These are phyloP conservation scores for Claviceps sp. DNA, from an alignment of 2,329 filamentous ascomycete genomes.

Conservation along the genomic window DNA sequence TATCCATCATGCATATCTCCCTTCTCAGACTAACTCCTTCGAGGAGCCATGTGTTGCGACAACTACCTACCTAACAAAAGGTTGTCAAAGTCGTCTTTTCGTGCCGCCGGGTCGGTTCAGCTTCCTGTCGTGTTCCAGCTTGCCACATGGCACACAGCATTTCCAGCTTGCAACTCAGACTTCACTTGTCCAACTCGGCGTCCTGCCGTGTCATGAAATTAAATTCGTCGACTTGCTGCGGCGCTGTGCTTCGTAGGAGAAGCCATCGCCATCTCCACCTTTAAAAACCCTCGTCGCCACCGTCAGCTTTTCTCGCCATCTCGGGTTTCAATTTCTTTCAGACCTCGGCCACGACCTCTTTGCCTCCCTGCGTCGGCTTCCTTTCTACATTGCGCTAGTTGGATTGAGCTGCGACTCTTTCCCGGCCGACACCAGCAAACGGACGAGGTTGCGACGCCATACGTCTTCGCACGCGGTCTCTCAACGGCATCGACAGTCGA, in stretches of 20 bases:
- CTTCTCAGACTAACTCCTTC: neutral
- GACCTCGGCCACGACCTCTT: neutral
- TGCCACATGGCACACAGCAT: conserved; percentile 1
- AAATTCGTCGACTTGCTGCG: neutral
- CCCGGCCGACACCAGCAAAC: neutral
- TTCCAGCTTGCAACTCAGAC: neutral
- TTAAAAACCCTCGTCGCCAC: conserved; percentile 1
- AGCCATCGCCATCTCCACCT: neutral
- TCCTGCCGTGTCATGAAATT: neutral
- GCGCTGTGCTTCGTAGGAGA: neutral
- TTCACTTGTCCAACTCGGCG: neutral
- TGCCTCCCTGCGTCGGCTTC: neutral
- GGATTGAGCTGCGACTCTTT: neutral
- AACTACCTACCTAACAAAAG: neutral
- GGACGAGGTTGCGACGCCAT: neutral
- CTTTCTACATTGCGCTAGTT: neutral
- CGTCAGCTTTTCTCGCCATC: neutral
- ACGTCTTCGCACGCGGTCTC: neutral
- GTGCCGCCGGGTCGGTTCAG: neutral
- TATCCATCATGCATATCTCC: neutral
- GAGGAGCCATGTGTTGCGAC: neutral
- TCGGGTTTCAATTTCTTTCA: neutral
- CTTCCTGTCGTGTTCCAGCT: neutral
- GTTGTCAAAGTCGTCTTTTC: neutral
- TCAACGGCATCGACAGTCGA: neutral